A percentile compares a stretch with the other conserved stretches of the same genome.
Conservation (phyloP, 2,329 filamentous ascomycete species). For the Aureobasidium lini region DNA sequence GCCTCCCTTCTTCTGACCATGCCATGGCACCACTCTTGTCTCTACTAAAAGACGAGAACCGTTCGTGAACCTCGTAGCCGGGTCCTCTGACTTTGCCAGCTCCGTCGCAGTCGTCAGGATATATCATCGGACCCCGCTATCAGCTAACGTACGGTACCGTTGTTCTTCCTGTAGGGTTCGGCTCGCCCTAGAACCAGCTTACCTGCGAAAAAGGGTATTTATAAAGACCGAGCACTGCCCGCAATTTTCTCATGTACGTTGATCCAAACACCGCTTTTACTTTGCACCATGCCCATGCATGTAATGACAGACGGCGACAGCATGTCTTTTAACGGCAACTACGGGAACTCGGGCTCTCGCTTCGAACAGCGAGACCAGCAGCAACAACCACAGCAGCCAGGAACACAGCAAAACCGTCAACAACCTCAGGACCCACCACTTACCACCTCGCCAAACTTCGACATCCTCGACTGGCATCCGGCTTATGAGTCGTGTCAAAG, state of each 20-base stretch:
- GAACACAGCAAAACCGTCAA: background rate
- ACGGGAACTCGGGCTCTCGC: background rate
- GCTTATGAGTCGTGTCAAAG: conserved; percentile 82
- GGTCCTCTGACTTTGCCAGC: background rate
- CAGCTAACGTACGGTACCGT: conserved; percentile 3
- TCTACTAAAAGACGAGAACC: background rate
- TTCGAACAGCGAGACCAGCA: conserved; percentile 1
- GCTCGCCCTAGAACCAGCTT: conserved; percentile 5
- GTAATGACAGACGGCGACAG: conserved; percentile 8
- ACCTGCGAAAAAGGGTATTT: background rate
- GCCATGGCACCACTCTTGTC: background rate
- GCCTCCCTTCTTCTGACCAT: background rate
- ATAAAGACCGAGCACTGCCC: conserved; percentile 11
- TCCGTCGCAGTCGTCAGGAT: background rate
- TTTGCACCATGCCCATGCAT: conserved; percentile 10
- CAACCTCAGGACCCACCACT: conserved; percentile 19
- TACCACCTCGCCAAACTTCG: conserved; percentile 48
- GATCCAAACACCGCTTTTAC: background rate
- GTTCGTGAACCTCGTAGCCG: background rate
- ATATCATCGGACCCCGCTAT: conserved; percentile 1
- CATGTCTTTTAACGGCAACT: conserved; percentile 9
- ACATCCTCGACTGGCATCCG: conserved; percentile 89
- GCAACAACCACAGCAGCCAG: conserved; percentile 2
- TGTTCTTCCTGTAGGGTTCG: background rate
- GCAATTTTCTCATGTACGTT: background rate